Percentiles rank a stretch among this genome's conserved stretches.
These are phyloP conservation scores for Agapanthus africanus DNA, from an alignment of 106 monocot genomes.

Conservation along the genomic window DNA sequence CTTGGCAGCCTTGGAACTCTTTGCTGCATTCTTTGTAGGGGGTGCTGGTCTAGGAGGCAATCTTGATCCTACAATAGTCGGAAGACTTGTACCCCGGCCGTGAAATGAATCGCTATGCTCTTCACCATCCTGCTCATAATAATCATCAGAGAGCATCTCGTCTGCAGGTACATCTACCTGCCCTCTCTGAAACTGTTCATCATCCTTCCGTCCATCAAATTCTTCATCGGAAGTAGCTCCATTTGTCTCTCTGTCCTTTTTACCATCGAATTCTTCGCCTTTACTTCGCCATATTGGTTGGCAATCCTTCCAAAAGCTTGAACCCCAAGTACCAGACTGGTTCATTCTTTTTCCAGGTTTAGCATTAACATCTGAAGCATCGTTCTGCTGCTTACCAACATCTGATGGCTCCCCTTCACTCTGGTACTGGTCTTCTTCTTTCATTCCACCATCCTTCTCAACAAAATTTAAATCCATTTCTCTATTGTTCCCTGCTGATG, in stretches of 20 bases:
- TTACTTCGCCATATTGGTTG: constrained; percentile 43
- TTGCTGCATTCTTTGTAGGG: constrained; percentile 25
- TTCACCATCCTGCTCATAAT: constrained; percentile 96
- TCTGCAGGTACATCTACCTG: constrained; percentile 67
- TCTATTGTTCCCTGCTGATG: constrained; percentile 27
- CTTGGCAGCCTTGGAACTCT: constrained; percentile 35
- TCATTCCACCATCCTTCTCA: constrained; percentile 42
- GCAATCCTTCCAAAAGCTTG: constrained; percentile 92
- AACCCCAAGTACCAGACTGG: constrained; percentile 62
- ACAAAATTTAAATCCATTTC: constrained; percentile 41
- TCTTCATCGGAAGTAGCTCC: constrained; percentile 37
- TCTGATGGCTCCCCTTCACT: constrained; percentile 47
- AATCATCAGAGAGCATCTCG: constrained; percentile 99
- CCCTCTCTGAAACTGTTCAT: constrained; percentile 30
- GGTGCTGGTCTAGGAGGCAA: constrained; percentile 35
- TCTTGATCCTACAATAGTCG: constrained; percentile 43
- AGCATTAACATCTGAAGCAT: constrained; percentile 31
- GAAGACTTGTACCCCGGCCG: constrained; percentile 33
- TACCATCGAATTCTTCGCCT: constrained; percentile 24
- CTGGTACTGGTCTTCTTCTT: constrained; percentile 33
- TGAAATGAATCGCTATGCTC: constrained; percentile 76
- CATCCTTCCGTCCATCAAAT: constrained; percentile 31
- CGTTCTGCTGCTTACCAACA: constrained; percentile 28
- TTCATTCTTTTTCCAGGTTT: constrained; percentile 36
- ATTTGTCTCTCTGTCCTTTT: constrained; percentile 24